Percentiles rank a stretch among this genome's conserved stretches.
These are phyloP conservation scores for Yarrowia galli DNA, from an alignment of 1,139 yeast species.

Conservation along the genomic window DNA sequence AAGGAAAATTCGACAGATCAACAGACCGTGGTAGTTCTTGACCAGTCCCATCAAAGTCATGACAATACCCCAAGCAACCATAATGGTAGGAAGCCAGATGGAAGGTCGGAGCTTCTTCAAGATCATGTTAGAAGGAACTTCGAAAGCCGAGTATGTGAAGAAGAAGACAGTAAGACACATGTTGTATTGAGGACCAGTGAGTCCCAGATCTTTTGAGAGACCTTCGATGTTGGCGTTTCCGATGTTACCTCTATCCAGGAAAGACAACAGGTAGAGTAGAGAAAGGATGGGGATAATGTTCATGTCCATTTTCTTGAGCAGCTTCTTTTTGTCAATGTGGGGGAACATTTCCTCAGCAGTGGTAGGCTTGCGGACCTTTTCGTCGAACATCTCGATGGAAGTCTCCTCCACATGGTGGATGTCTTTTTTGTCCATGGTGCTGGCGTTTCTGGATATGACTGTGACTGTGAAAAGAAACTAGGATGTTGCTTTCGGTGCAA, in stretches of 20 bases:
- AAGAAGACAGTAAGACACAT: conserved; percentile 63
- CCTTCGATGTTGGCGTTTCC: conserved; percentile 70
- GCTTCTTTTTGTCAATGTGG: conserved; percentile 31
- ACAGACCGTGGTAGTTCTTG: conserved; percentile 59
- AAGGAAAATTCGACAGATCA: conserved; percentile 63
- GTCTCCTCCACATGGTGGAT: conserved; percentile 2
- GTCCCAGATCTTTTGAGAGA: conserved; percentile 59
- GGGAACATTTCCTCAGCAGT: conserved; percentile 37
- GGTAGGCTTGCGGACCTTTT: conserved; percentile 12
- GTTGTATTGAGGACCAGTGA: conserved; percentile 60
- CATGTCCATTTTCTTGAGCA: conserved; percentile 43
- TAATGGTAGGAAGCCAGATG: conserved; percentile 60
- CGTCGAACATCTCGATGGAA: background rate
- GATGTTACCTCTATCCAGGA: conserved; percentile 65
- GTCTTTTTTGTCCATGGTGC: conserved; percentile 8
- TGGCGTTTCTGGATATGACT: background rate
- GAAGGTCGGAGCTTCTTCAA: conserved; percentile 49
- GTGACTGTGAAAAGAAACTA: background rate
- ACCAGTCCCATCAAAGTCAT: conserved; percentile 67
- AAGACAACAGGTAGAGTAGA: conserved; percentile 60
- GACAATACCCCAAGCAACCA: conserved; percentile 62
- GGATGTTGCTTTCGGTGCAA: conserved; percentile 8
- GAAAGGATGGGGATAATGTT: conserved; percentile 50
- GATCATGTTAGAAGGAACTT: conserved; percentile 58
- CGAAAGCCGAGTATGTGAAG: conserved; percentile 63